phyloP scores from a whole-genome alignment of 805 yeast species.

The Teunomyces funiuensis region DNA sequence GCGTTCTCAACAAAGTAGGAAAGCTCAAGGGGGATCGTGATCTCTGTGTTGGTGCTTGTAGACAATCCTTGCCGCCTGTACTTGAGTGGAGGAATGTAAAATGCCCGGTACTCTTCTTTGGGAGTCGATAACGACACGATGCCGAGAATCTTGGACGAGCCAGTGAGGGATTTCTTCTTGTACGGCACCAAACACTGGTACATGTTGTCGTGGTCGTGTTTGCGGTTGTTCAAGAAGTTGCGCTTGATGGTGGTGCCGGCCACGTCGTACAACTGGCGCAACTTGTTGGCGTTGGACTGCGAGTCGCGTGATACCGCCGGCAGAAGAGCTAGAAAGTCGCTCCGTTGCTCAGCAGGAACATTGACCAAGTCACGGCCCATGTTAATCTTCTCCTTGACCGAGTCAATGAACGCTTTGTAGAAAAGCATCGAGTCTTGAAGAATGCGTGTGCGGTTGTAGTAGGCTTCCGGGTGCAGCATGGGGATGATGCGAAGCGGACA shows the following conservation, averaged over 20 bases:
- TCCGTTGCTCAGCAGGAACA: conserved; percentile 11
- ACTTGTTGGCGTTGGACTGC: conserved; percentile 15
- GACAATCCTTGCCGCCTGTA: conserved; percentile 17
- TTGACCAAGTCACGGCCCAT: conserved; percentile 18
- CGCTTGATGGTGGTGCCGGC: conserved; percentile 21
- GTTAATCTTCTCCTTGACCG: conserved; percentile 28
- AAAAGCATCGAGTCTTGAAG: conserved; percentile 22
- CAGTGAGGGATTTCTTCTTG: conserved; percentile 36
- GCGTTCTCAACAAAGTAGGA: conserved; percentile 20
- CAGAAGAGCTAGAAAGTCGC: conserved; percentile 11
- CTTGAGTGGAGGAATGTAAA: conserved; percentile 33
- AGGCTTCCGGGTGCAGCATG: conserved; percentile 19
- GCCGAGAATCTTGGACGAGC: conserved; percentile 29
- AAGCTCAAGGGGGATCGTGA: conserved; percentile 34
- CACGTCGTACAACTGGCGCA: conserved; percentile 33
- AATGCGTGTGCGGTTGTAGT: conserved; percentile 15
- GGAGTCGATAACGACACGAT: conserved; percentile 37
- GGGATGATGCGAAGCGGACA: conserved; percentile 40
- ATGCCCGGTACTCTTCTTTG: conserved; percentile 24
- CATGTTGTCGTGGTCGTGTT: conserved; percentile 18
- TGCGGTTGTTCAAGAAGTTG: conserved; percentile 12
- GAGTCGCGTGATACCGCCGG: conserved; percentile 22
- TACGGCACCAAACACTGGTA: conserved; percentile 34
- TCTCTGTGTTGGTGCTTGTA: conserved; percentile 12
- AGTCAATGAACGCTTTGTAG: conserved; percentile 35